Conservation (phyloP, 208 protist species). For the Trypanosoma cruzi region DNA sequence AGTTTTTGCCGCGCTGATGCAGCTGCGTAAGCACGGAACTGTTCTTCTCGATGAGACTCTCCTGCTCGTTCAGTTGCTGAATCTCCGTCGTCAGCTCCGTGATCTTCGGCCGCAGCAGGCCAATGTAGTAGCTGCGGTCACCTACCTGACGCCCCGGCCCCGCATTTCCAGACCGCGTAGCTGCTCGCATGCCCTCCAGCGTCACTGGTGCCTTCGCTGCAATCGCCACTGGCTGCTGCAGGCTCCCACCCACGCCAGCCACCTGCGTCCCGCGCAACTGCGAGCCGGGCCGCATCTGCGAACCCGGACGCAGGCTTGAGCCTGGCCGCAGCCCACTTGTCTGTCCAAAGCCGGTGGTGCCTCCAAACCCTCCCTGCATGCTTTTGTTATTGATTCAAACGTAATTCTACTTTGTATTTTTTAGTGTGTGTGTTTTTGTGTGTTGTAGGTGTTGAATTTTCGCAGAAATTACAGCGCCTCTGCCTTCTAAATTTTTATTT, state of each 20-base stretch:
- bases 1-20: constrained; percentile 67
- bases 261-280: constrained; percentile 67
- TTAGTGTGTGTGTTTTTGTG: neutral
- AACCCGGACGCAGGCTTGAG: constrained; percentile 50
- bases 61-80: constrained; percentile 84
- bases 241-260: constrained; percentile 78
- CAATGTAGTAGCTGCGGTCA: constrained; percentile 92
- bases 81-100: constrained; percentile 88
- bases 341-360: constrained; percentile 22
- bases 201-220: constrained; percentile 65
- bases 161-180: constrained; percentile 67
- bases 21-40: constrained; percentile 71
- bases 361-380: constrained; percentile 23
- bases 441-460: neutral
- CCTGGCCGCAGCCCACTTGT: constrained; percentile 43
- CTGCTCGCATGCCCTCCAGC: constrained; percentile 84
- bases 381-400: neutral
- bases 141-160: constrained; percentile 88
- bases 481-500: neutral
- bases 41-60: constrained; percentile 82
- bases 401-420: neutral
- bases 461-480: neutral
- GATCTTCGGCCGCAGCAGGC: constrained; percentile 87
- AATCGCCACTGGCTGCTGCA: constrained; percentile 81
- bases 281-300: constrained; percentile 71